These are phyloP conservation scores for Hippophae tibetana DNA, from an alignment of 306 rosid species.

Conservation along the genomic window DNA sequence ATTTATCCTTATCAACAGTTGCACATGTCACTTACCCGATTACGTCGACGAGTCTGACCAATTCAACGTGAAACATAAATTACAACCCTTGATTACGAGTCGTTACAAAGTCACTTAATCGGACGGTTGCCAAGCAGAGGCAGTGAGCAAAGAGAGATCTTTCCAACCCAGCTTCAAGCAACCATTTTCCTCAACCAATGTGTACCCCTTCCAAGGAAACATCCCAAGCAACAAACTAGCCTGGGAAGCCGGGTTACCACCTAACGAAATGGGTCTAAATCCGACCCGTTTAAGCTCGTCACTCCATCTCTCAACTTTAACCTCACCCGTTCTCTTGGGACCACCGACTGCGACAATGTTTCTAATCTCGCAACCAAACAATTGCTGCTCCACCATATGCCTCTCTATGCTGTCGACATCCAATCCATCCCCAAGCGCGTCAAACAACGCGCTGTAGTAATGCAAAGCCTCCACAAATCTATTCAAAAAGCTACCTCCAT, in stretches of 20 bases:
- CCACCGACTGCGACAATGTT: constrained; percentile 93
- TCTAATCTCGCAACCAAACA: constrained; percentile 82
- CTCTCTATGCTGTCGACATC: constrained; percentile 57
- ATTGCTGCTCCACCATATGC: constrained; percentile 91
- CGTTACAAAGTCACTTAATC: constrained; percentile 22
- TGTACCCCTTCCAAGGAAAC: constrained; percentile 95
- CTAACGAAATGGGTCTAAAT: constrained; percentile 51
- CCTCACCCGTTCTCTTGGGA: constrained; percentile 88
- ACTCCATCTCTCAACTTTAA: constrained; percentile 76
- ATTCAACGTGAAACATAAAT: too few species aligned
- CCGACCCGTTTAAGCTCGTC: constrained; percentile 71
- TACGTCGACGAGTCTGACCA: too few species aligned
- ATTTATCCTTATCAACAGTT: too few species aligned
- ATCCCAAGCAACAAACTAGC: constrained; percentile 76
- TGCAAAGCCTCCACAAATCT: constrained; percentile 95
- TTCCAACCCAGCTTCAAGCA: constrained; percentile 87
- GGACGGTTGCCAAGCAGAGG: constrained; percentile 94
- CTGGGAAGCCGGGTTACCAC: constrained; percentile 94
- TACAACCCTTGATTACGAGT: too few species aligned
- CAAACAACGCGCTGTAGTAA: constrained; percentile 98
- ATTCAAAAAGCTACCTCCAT: constrained; percentile 70
- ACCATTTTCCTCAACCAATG: constrained; percentile 79
- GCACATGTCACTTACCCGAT: too few species aligned
- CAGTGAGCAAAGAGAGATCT: constrained; percentile 76
- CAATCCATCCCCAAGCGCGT: constrained; percentile 87